Conservation (phyloP, 208 protist species). For the Leishmania aethiopica region DNA sequence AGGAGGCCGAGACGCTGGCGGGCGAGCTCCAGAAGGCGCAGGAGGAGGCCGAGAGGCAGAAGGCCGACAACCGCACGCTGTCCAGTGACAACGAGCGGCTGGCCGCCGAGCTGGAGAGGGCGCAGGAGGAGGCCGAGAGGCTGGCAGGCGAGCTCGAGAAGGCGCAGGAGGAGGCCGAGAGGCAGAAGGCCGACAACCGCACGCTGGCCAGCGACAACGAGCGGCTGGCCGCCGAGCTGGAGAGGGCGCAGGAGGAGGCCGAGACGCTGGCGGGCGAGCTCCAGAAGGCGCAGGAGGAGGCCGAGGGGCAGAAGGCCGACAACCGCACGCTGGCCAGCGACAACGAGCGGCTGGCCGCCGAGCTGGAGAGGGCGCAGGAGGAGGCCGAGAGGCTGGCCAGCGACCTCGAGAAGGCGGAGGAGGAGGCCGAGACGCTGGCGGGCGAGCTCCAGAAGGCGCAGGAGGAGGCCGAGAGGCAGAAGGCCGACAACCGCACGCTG, state of each 20-base stretch:
- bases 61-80: too few species aligned
- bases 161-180: too few species aligned
- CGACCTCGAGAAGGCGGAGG: not conserved
- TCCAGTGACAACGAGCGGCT: too few species aligned
- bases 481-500: not conserved
- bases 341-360: slow-evolving; percentile 9
- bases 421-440: not conserved
- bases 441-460: not conserved
- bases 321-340: not conserved
- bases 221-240: slow-evolving; percentile 15
- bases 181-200: too few species aligned
- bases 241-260: not conserved
- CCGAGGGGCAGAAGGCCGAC: not conserved
- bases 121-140: too few species aligned
- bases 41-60: too few species aligned
- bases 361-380: slow-evolving; percentile 35
- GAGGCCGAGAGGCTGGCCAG: slow-evolving; percentile 17
- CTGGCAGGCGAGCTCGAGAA: too few species aligned
- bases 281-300: not conserved
- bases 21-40: too few species aligned
- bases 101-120: too few species aligned
- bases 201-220: slow-evolving; percentile 12
- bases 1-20: too few species aligned
- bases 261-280: not conserved
- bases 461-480: not conserved